These are phyloP conservation scores for Suillus alpinus DNA, from an alignment of 768 basidiomycete species.

Conservation along the genomic window DNA sequence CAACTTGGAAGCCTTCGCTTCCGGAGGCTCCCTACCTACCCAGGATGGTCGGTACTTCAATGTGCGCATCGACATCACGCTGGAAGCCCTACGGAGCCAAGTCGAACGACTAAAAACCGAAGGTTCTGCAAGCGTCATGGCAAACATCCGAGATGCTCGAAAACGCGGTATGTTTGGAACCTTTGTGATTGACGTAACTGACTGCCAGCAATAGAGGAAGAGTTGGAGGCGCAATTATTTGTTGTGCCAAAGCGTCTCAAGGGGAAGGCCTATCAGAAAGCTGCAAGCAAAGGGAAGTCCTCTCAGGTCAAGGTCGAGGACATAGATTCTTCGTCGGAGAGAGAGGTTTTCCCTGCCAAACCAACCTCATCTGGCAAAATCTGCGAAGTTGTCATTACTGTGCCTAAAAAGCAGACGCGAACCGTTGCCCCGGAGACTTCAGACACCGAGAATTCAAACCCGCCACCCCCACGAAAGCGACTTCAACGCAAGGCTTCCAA, in stretches of 20 bases:
- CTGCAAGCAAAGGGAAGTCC: slow-evolving; percentile 38
- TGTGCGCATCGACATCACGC: slow-evolving; percentile 65
- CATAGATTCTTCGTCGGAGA: slow-evolving; percentile 17
- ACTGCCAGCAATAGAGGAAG: slow-evolving; percentile 41
- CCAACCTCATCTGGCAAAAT: slow-evolving; percentile 38
- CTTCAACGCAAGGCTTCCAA: slow-evolving; percentile 35
- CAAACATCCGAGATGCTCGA: slow-evolving; percentile 61
- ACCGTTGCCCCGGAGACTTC: slow-evolving; percentile 18
- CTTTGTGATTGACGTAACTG: background rate
- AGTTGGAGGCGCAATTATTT: slow-evolving; percentile 44
- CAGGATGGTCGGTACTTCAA: slow-evolving; percentile 89
- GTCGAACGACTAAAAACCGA: slow-evolving; percentile 65
- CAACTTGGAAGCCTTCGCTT: slow-evolving; percentile 72
- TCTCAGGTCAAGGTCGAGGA: slow-evolving; percentile 15
- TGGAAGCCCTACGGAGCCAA: slow-evolving; percentile 59
- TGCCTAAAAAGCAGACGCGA: slow-evolving; percentile 16
- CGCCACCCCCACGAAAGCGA: slow-evolving; percentile 36
- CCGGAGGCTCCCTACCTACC: slow-evolving; percentile 64
- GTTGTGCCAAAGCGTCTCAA: slow-evolving; percentile 65
- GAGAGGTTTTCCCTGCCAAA: slow-evolving; percentile 25
- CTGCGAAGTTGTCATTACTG: slow-evolving; percentile 59
- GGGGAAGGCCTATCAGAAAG: slow-evolving; percentile 71
- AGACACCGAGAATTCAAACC: slow-evolving; percentile 35
- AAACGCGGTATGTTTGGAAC: slow-evolving; percentile 47
- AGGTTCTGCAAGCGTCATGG: slow-evolving; percentile 59